Base-by-base conservation (phyloP, 352 stramenopile genomes). In the Phytophthora pistaciae region DNA sequence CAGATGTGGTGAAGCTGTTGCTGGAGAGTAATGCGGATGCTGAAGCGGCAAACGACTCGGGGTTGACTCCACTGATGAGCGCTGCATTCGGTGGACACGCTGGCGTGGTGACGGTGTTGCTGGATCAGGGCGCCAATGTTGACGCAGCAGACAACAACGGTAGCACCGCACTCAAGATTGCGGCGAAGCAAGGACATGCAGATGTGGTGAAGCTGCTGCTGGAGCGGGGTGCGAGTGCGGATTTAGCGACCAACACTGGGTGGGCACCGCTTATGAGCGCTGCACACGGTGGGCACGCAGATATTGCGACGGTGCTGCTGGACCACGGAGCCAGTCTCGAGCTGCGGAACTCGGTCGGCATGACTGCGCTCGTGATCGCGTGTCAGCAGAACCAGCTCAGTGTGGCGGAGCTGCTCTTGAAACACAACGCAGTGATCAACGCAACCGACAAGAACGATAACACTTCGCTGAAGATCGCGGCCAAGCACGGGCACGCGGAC, bases 381-480 rank as follows among this genome's bases (percentile, higher is more conserved):
- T 55, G 23, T 50, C 14, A 49, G 16, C 25, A 58, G 18, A 55
- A 21, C 13, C 29, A 25, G 16, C 4, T 44, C 11, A 44, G 57
- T 14, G 31, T 53, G 14, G 55, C 49, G 3, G 20, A 64, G 25
- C 25, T 31, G 3, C 53, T 69, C 14, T 9, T 70, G 10, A 44
- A 46, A 5, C 9, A 44, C 25, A 31, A 23, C 14, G 55, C 33
- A 14, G 6, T 21, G 14, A 5, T 70, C 38, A 31, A 70, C n/a
- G 5, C 42, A 16, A 23, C 18, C 8, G 33, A 58, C 23, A 23
- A 54, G 16, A 50, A 64, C 16, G 55, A 55, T 7, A 33, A 31
- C 23, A 70, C 54, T 13, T 9, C 63, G 5, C 36, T 70, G 14
- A 49, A 58, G 10, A 25, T 21, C 10, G 66, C 65, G 36, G 42